Evolutionary conservation across 768 basidiomycete species (phyloP), one percentile per base, ranked within the genome.

Genomic region (Leccinum olivaceopallidum): DNA sequence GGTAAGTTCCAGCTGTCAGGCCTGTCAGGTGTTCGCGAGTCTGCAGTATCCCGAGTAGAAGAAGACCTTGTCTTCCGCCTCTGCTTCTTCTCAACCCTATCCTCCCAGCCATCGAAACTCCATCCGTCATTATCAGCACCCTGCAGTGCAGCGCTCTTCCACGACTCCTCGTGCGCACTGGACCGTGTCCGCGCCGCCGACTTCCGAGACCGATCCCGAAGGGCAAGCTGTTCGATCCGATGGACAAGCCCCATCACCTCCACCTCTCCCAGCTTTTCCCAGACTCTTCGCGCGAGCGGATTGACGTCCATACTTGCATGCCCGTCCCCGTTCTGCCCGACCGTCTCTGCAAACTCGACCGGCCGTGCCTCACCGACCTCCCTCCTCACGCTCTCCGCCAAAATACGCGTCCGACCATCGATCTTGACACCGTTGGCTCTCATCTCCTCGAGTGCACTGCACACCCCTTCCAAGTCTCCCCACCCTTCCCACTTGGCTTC

Each of bases 401-500:
- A 69, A 28, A 76, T 76, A 12, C 83, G 80, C 2, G 92, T 95
- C 44, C 75, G 77, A 16, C 68, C 69, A 67, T 95, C 87, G 47
- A 83, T 75, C 37, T 79, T 80, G 13, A 96, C 86, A 14, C 90
- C 91, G 65, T 95, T 93, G 42, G 85, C 79, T 24, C 77, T 73
- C 94, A 97, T 95, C 71, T 95, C 94, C 60, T 87, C 81, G 18
- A 96, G 73, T 6, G 88, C 85, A 20, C 83, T 81, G 56, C 83
- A 83, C 0, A 94, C 87, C 28, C 89, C 91, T 51, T 82, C 80
- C 37, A 95, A 75, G 75, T 96, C 93, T n/a, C 84, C 83, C 78
- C 95, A 92, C 58, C 81, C 85, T 8, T 78, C 75, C 95, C 95
- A 98, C 20, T 85, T 85, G n/a, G 90, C 93, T 67, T 84, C 79